Evolutionary conservation across 129 eudicot species (phyloP).

Genomic region (Tanacetum coccineum): DNA sequence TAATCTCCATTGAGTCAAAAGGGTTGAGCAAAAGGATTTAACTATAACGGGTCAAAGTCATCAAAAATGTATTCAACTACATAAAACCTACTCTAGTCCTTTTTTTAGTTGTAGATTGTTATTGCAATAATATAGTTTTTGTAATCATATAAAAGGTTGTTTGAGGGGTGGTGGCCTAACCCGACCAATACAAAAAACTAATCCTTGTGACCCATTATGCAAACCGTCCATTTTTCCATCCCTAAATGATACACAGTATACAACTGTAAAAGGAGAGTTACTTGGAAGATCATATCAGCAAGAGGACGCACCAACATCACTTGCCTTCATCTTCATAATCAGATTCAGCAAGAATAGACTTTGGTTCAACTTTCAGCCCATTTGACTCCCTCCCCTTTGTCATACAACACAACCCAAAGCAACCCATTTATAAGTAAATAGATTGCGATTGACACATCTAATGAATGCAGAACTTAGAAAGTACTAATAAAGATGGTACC

Average conservation of each 20-base stretch:
- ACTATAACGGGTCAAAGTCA: background rate
- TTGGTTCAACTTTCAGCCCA: too few relatives aligned
- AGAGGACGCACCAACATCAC: too few relatives aligned
- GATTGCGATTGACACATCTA: too few relatives aligned
- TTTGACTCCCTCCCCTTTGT: too few relatives aligned
- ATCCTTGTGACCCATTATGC: background rate
- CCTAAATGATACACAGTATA: background rate
- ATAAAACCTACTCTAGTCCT: background rate
- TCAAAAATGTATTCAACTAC: background rate
- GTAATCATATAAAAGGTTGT: background rate
- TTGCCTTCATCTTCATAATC: slow-evolving; percentile 28
- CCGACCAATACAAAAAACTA: background rate
- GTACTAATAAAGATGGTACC: too few relatives aligned
- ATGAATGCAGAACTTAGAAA: too few relatives aligned
- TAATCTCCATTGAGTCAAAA: background rate
- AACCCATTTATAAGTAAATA: too few relatives aligned
- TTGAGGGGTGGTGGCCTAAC: background rate
- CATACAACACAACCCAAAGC: too few relatives aligned
- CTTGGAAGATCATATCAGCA: too few relatives aligned
- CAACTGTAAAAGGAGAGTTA: background rate
- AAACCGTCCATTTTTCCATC: background rate
- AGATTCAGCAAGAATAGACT: slow-evolving; percentile 15
- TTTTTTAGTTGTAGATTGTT: background rate
- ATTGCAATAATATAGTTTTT: background rate
- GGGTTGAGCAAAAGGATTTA: background rate